Base-by-base conservation (phyloP, 257 asterid species). In the Ligustrum vulgare region DNA sequence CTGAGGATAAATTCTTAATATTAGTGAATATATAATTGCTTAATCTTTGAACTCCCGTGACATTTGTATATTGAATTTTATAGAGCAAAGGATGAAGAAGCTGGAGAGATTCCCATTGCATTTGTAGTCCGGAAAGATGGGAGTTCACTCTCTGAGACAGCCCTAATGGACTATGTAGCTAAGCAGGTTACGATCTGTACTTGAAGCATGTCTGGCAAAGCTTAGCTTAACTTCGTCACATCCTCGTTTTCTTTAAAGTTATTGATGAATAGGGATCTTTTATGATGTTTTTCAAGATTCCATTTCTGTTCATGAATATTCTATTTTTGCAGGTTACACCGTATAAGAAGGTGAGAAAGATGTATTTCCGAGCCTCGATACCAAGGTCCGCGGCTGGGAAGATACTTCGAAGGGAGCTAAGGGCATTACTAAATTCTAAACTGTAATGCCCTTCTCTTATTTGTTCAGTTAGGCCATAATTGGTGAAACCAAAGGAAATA, bases 81-180 rank as follows among this genome's bases (percentile, higher is more conserved):
- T 45, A 45, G 54, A 45, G 54, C 54, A 45, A 45, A 74, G 39
- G 91, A 93, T 31, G 92, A 90, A 77, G 96, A 89, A 77, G 91
- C 90, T 10, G 98, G 98, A 37, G 98, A 93, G 82, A 89, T 93
- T 72, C 98, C 98, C 0, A 93, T 91, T 73, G 98, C 97, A 35
- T 90, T 89, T 81, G 90, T 90, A 2, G 97, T 86, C n/a, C 84
- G 68, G 41, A 89, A 78, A 73, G 76, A 85, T 3, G 91, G 89
- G 41, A 84, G 91, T 69, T 73, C 78, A 28, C 78, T 87, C 76
- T 82, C 91, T 4, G 80, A 84, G 76, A 82, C 89, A 60, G 82
- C 79, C 75, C 80, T 93, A 34, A 81, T 91, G 31, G 82, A 81
- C 69, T 93, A 85, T 60, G 91, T 91, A 31, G 88, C 96, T 2